Evolutionary conservation across 1,284 basidiomycete genomes (phyloP), one percentile per base, ranked within the genome.

Genomic region (Cutaneotrichosporon sp.): DNA sequence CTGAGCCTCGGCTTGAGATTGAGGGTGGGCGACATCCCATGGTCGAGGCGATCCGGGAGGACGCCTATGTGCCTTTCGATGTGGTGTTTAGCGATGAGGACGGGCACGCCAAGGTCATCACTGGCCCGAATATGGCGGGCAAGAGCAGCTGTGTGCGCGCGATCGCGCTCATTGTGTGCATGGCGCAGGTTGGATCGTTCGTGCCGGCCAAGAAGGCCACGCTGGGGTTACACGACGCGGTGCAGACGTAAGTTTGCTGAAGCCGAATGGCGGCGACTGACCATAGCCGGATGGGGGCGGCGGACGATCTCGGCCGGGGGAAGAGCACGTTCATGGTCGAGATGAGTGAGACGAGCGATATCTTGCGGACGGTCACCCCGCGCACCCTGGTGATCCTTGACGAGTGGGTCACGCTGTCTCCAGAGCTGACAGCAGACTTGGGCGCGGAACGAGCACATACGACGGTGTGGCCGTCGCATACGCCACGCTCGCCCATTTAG

Each of bases 251-350:
- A 46, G 44, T 46, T 4, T 14, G 37, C 5, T 5, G 5, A 22
- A 7, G 22, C n/a, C 14, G 6, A 20, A 11, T 8, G 8, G 44
- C 14, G 16, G 7, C 14, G 24, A 16, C 44, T 46, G 22, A 46
- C 33, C 12, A 7, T 33, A 46, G 44, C 19, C 65, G 71, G 5
- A 71, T 72, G 71, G 70, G 68, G 25, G 70, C 92, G 0, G 86
- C 84, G 5, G 93, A 97, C 67, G 88, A 93, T 59, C 74, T 97
- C 29, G 81, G 84, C 2, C 79, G 85, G 31, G 90, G 90, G 0
- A 83, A 89, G 20, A 90, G 88, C 2, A 97, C 92, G 0, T 94
- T 93, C 66, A 92, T 96, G 90, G 88, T 96, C 1, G 94, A 98
- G 75, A 86, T 97, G 77, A 80, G 85, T 8, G 93, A 97, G 71